Evolutionary conservation across 2,329 filamentous ascomycete genomes (phyloP), one percentile per base, ranked within the genome.

Genomic region (Paraconiothyrium brasiliense): DNA sequence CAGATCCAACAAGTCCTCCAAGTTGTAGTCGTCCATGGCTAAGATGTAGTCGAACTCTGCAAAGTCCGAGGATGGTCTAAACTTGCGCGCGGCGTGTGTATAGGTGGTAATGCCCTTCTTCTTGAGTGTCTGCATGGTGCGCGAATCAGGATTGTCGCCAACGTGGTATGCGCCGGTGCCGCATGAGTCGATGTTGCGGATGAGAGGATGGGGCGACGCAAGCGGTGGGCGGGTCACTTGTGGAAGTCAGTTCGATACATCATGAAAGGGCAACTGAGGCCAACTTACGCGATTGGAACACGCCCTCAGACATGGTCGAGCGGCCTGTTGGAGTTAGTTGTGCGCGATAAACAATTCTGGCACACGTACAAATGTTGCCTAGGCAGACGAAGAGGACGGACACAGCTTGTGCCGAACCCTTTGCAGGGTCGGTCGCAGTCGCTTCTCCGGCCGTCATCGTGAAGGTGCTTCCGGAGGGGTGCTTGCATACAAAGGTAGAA

Each of bases 251-350:
- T 30, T 30, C 6, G 27, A 30, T 30, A 30, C 27, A 30, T 30
- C 27, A 30, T 30, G 27, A 30, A 30, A 4, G 27, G 27, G 27
- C 27, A 30, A 6, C 27, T 30, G 6, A 30, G 27, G 27, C 6
- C 27, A 30, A 30, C 27, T 30, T 30, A 30, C 27, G 82, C 62
- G 89, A 87, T 61, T 89, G 88, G 81, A 99, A 98, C 67, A 97
- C 92, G 54, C 92, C 95, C 83, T 98, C 94, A 49, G 94, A 93
- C 95, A 99, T 98, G 35, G 95, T 92, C 8, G 93, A 97, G 63
- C 88, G 86, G 74, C 86, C 84, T 85, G 62, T 5, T 30, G 30
- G 37, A 47, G 35, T 57, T 58, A 50, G 44, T 41, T 35, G 43
- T 20, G 50, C 27, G 14, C n/a, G 61, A 27, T 47, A 52, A 41